Evolutionary conservation across 106 monocot species (phyloP), one percentile per base, ranked within the genome.

Genomic region (Allium fistulosum): DNA sequence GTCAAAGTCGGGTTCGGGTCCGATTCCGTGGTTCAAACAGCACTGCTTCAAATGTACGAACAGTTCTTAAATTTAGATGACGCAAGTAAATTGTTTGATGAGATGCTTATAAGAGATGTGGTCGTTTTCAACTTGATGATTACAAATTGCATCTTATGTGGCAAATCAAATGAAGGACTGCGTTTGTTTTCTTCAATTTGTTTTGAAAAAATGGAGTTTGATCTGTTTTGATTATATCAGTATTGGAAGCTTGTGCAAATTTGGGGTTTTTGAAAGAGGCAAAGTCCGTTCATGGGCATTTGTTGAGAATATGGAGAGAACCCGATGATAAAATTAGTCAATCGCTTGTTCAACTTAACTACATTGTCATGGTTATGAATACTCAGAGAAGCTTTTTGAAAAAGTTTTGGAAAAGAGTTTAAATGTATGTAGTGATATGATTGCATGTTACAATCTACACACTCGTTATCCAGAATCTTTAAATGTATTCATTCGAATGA

Each of bases 111-210:
- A 9, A 68, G 46, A 57, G 76, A 76, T 76, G 76, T 63, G 6
- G 69, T 76, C 45, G 45, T 69, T 45, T 76, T 55, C 69, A 70
- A 62, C 48, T 57, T 53, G 12, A 65, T 77, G 77, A 51, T 77
- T 26, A 70, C 70, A 28, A 58, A 47, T 13, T 77, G 26, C 26
- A 14, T 71, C 27, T 64, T 13, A 12, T 49, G 63, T 16, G 63
- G 71, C 8, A 17, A 59, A 18, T n/a, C 58, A 2, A 60, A 10
- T 12, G 28, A 5, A 45, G 71, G 70, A 11, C 49, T 77, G 57
- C n/a, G 16, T 13, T 48, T 77, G 27, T 65, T 76, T 69, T 62
- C 57, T 17, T 7, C 11, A 26, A 63, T 76, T 68, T 0, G 7
- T 76, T 63, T 53, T 7, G 65, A 70, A 46, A 64, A 49, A 8